Evolutionary conservation across 208 protist genomes (phyloP), one percentile per base, ranked within the genome.

Genomic region (Angomonas ambiguus): DNA sequence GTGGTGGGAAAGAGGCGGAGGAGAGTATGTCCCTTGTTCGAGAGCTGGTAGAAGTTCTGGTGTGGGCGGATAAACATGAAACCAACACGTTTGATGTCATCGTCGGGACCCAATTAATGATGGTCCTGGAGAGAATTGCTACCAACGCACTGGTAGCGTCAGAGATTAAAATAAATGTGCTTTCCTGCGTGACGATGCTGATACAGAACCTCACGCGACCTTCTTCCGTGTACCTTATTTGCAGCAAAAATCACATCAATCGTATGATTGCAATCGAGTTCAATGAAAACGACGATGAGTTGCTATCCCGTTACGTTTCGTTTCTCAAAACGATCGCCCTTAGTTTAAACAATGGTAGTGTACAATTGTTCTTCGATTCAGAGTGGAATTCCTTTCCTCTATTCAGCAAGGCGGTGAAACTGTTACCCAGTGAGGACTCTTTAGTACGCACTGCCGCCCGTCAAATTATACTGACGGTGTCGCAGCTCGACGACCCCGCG

Each of bases 181-280:
- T 94, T 35, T 79, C 87, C 61, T 88, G 73, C 55, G 72, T 96
- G 5, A 90, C 86, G 1, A 65, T 94, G 51, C 53, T 96, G 28
- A 67, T 96, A 45, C 85, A 93, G 57, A 94, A 94, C 55, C 60
- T 96, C 0, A 82, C 72, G 0, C 73, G 82, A 11, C 57, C 72
- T 33, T 74, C 77, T 5, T 93, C 85, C 10, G 61, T 92, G 13
- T 94, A 88, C 60, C 85, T 85, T 49, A 28, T 94, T 6, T 93
- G 86, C 74, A 93, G 85, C 71, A 92, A 93, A 71, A 91, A 94
- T 60, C 87, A 90, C 67, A 72, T 96, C 32, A 96, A 96, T 55
- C 76, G 80, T 32, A 90, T 96, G 64, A 88, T 96, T 41, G 79
- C 83, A 27, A 81, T 88, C 34, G 64, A 83, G 53, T 63, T 92